Evolutionary conservation across 176 grass and related monocot genomes (phyloP).

Genomic region (Tuctoria greenei): DNA sequence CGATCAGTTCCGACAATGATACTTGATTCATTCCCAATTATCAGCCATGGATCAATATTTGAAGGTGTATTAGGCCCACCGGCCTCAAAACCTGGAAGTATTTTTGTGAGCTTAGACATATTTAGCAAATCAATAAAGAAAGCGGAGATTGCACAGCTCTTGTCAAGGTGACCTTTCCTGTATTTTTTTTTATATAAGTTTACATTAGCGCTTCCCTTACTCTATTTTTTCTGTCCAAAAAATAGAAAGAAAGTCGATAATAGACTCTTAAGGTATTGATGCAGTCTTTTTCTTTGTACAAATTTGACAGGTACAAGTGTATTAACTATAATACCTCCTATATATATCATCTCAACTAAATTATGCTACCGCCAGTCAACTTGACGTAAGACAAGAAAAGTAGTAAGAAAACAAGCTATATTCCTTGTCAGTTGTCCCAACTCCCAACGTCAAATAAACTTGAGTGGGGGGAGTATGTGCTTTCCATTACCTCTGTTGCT

Average conservation of each 20-base stretch:
- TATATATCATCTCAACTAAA: background rate
- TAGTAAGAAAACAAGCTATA: background rate
- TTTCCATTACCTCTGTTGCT: conserved; percentile 76
- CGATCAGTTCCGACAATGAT: conserved; percentile 68
- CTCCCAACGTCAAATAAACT: background rate
- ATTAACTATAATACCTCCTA: background rate
- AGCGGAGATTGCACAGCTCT: background rate
- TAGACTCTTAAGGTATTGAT: background rate
- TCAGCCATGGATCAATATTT: conserved; percentile 80
- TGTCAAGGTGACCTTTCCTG: no score
- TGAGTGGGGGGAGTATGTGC: background rate
- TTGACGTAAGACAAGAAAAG: background rate
- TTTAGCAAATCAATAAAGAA: background rate
- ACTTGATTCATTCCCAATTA: conserved; percentile 71
- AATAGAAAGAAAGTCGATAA: background rate
- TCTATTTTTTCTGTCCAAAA: background rate
- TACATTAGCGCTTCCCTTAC: no score
- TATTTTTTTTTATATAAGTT: no score
- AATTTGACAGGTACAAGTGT: background rate
- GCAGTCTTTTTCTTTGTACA: background rate
- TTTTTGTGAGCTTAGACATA: conserved; percentile 19
- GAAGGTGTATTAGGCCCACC: conserved; percentile 90
- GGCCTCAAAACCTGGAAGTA: conserved; percentile 74
- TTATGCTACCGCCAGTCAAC: background rate
- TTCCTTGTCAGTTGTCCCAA: background rate